Evolutionary conservation across 106 monocot genomes (phyloP).

Genomic region (Acorus gramineus): DNA sequence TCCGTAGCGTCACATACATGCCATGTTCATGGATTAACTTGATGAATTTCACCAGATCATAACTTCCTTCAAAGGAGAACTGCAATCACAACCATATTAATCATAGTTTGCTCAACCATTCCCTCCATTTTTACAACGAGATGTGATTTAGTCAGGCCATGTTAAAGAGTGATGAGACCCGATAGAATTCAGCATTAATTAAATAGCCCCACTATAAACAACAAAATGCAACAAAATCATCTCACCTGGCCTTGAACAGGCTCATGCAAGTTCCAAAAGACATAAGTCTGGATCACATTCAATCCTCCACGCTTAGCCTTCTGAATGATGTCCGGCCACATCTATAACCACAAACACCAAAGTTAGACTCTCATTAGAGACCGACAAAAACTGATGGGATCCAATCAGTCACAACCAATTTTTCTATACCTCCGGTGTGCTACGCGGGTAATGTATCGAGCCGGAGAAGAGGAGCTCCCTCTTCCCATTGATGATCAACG

Average conservation of each 20-base stretch:
- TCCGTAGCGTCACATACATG: conserved; percentile 50
- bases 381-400: too few species aligned
- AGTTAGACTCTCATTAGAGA: neutral
- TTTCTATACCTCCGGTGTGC: conserved; percentile 34
- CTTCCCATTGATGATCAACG: conserved; percentile 38
- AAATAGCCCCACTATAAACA: neutral
- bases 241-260: conserved; percentile 47
- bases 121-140: neutral
- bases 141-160: too few species aligned
- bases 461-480: conserved; percentile 52
- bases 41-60: conserved; percentile 71
- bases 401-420: neutral
- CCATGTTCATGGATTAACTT: conserved; percentile 44
- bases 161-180: too few species aligned
- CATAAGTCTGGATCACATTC: conserved; percentile 48
- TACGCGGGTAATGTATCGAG: conserved; percentile 53
- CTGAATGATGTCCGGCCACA: conserved; percentile 37
- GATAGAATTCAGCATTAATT: neutral
- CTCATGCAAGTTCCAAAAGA: conserved; percentile 74
- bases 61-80: conserved; percentile 72
- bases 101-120: neutral
- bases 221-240: neutral
- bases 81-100: conserved; percentile 12
- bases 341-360: conserved; percentile 17
- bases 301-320: conserved; percentile 40